phyloP scores from a whole-genome alignment of 2,329 filamentous ascomycete species.

The Stagonosporopsis tanaceti region DNA sequence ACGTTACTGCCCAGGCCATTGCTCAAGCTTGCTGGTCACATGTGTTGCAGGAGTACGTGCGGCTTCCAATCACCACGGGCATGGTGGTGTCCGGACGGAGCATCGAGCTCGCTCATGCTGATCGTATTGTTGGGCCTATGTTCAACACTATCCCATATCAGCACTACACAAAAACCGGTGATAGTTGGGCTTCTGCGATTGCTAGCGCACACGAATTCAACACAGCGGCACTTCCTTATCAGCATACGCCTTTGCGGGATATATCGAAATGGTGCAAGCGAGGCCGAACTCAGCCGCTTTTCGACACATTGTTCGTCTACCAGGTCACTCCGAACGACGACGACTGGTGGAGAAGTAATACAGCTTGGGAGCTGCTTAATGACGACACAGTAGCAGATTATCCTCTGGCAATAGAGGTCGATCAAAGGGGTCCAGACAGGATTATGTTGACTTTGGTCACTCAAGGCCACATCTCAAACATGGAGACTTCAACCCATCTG shows the following conservation, averaged over 20 bases:
- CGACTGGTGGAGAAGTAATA: slow-evolving; percentile 29
- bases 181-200: slow-evolving; percentile 69
- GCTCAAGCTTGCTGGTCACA: slow-evolving; percentile 78
- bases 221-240: slow-evolving; percentile 71
- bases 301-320: slow-evolving; percentile 85
- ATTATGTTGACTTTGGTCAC: slow-evolving; percentile 69
- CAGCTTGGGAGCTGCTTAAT: slow-evolving; percentile 63
- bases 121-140: slow-evolving; percentile 77
- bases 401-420: slow-evolving; percentile 78
- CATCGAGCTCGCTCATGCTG: slow-evolving; percentile 71
- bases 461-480: slow-evolving; percentile 56
- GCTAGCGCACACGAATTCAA: slow-evolving; percentile 75
- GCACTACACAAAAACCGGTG: slow-evolving; percentile 53
- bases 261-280: slow-evolving; percentile 80
- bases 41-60: slow-evolving; percentile 64
- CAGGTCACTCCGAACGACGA: slow-evolving; percentile 58
- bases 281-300: slow-evolving; percentile 61
- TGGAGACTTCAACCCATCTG: slow-evolving; percentile 48
- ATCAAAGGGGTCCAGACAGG: slow-evolving; percentile 57
- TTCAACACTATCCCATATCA: slow-evolving; percentile 89
- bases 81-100: slow-evolving; percentile 81
- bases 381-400: slow-evolving; percentile 66
- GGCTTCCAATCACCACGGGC: slow-evolving; percentile 67
- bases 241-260: slow-evolving; percentile 79
- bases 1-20: slow-evolving; percentile 80